Evolutionary conservation across 2,329 filamentous ascomycete species (phyloP).

Genomic region (Colletotrichum paranaense): DNA sequence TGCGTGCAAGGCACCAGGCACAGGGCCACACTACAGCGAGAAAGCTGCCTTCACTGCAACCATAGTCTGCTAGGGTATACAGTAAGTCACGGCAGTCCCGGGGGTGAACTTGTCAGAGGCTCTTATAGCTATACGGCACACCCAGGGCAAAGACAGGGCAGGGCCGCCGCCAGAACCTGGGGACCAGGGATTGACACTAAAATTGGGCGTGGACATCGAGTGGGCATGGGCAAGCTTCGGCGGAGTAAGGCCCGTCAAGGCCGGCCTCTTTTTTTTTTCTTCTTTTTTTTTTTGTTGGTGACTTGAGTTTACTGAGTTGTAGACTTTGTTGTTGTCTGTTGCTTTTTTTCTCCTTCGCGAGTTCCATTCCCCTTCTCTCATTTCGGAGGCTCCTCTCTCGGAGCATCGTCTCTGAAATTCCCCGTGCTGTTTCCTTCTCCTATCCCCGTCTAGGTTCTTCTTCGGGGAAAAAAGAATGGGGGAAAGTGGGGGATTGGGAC

Average conservation of each 20-base stretch:
- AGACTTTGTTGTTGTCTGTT: too few relatives aligned
- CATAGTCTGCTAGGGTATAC: background rate
- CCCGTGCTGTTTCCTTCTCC: background rate
- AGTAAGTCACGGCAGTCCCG: conserved; percentile 14
- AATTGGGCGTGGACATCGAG: background rate
- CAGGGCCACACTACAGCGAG: background rate
- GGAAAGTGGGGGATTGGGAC: background rate
- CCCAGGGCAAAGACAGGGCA: background rate
- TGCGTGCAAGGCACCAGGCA: conserved; percentile 18
- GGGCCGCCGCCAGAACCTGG: conserved; percentile 3
- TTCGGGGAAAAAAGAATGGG: background rate
- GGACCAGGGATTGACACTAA: conserved; percentile 7
- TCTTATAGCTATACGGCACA: background rate
- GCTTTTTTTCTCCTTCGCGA: too few relatives aligned
- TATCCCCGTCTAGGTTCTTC: background rate
- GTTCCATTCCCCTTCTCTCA: background rate
- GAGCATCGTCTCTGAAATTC: background rate
- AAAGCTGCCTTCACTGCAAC: background rate
- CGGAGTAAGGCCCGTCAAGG: conserved; percentile 9
- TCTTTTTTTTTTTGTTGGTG: background rate
- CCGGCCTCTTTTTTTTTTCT: background rate
- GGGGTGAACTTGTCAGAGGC: background rate
- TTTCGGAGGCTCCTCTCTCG: background rate
- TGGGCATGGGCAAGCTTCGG: background rate
- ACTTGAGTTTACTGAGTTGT: too few relatives aligned